A percentile compares a stretch with the other conserved stretches of the same genome.
These are phyloP conservation scores for Emmonsiellopsis sp. DNA, from an alignment of 2,329 filamentous ascomycete species.

Conservation along the genomic window DNA sequence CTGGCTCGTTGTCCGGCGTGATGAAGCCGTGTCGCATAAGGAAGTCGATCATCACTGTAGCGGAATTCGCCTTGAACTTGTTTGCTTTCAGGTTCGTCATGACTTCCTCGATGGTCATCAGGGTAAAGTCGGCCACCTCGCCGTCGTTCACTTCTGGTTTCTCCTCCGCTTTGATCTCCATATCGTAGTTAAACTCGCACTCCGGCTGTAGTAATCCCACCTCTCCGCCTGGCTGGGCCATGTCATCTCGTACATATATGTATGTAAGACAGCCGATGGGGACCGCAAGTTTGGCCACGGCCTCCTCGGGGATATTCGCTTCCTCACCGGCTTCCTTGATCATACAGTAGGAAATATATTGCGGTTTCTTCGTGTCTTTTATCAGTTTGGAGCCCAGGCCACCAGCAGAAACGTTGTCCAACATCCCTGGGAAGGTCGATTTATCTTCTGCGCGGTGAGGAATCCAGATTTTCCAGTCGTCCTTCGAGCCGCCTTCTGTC, in stretches of 20 bases:
- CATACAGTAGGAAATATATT: slow-evolving; percentile 62
- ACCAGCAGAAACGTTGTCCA: slow-evolving; percentile 90
- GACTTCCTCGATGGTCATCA: slow-evolving; percentile 70
- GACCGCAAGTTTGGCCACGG: slow-evolving; percentile 55
- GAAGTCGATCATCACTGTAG: slow-evolving; percentile 77
- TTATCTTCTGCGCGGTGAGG: slow-evolving; percentile 68
- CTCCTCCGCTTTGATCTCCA: slow-evolving; percentile 62
- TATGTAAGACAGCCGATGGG: slow-evolving; percentile 70
- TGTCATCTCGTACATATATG: slow-evolving; percentile 66
- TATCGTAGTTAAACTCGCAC: slow-evolving; percentile 82
- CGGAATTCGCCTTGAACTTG: slow-evolving; percentile 90
- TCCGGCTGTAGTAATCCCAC: slow-evolving; percentile 79
- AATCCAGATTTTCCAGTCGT: slow-evolving; percentile 61
- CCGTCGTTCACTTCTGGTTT: slow-evolving; percentile 71
- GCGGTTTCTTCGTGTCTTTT: too few relatives aligned
- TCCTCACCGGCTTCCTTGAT: slow-evolving; percentile 85
- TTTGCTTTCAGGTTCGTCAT: slow-evolving; percentile 59
- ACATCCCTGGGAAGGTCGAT: slow-evolving; percentile 79
- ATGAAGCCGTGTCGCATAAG: slow-evolving; percentile 77
- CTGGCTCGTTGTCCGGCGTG: slow-evolving; percentile 66
- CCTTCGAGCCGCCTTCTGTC: slow-evolving; percentile 3
- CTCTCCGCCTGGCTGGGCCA: slow-evolving; percentile 61
- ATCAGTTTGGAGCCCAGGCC: slow-evolving; percentile 73
- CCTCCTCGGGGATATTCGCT: slow-evolving; percentile 62
- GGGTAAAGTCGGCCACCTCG: slow-evolving; percentile 77